Base-by-base conservation (phyloP, 768 basidiomycete species). In the Candolleomyces aberdarensis region DNA sequence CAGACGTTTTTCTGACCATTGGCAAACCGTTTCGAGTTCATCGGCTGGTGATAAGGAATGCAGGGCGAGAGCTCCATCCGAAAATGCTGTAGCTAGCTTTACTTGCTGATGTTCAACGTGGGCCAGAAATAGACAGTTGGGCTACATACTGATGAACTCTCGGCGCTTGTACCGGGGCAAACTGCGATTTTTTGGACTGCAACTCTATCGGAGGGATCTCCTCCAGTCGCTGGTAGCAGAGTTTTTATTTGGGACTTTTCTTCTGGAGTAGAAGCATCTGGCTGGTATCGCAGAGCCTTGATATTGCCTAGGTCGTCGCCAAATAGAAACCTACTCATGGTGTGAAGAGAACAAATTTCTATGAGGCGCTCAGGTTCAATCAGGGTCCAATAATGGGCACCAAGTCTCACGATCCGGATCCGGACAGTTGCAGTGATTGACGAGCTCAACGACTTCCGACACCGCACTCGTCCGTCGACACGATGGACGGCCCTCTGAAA, bases 291-390 rank as follows among this genome's bases (percentile, higher is more conserved):
- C 59, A 91, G 67, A 8, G 83, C 72, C 74, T 92, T 92, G 60
- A 93, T 81, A 59, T 82, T 84, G 19, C 92, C 92, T 36, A 90
- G 84, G 64, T 91, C 88, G 74, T 94, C 92, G 63, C 90, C 92
- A 49, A 85, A 72, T 55, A 91, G 74, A 73, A 92, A 92, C 60
- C 81, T 83, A 69, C 84, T 75, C 88, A 90, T 91, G 56, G 61
- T 65, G 14, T 62, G 57, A 59, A 46, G 44, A 20, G 62, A 54
- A 14, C 32, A 62, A 46, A 53, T 46, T 40, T 43, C 56, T 26
- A 32, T 19, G 13, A 6, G 49, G 57, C 51, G 20, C 11, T 36
- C 36, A 36, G 6, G n/a, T 3, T 29, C 11, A 29, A 26, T 29
- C 11, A 29, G 13, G 19, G n/a, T 17, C 10, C 48, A 32, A 48